Base-by-base conservation (phyloP, 495 filamentous ascomycete genomes). In the Parmelia sp. region DNA sequence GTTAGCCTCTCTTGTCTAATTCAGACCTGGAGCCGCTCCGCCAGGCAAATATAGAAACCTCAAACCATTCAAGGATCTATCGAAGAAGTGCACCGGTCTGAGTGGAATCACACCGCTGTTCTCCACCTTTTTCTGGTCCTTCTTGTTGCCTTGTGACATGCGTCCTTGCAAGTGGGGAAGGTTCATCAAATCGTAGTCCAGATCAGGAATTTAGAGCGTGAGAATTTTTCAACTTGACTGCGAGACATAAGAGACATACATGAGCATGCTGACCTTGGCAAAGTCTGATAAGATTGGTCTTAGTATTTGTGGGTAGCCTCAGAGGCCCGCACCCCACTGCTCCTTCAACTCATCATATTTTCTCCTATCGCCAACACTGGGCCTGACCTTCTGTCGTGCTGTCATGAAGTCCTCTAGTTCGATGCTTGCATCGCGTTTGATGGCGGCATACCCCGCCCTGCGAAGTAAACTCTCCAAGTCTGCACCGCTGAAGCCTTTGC, bases 401-500 rank as follows among this genome's bases (percentile, higher is more conserved):
- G 78, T 75, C 68, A 88, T 80, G 78, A 96, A 96, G 77, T 98
- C 94, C 60, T 83, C 79, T 58, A 80, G 71, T n/a, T 78, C 78
- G 58, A 93, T 86, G 9, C 71, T 74, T 63, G 87, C 78, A 68
- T 78, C 79, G 45, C 89, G 78, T 72, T 87, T 82, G 68, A 96
- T 80, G 40, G 91, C 89, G 36, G 84, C 84, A 71, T 90, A 84
- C 25, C 86, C 91, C 47, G 92, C 92, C 57, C 88, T 84, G 64
- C 88, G 82, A 60, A 92, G 77, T 60, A 96, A 71, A 69, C 86
- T 90, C 17, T 84, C 85, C 63, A 98, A 74, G 78, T 98, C 94
- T 1, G 94, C 94, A 68, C 94, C 94, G 64, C 88, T 92, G 74
- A 91, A 97, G 4, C 90, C 86, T n/a, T 86, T 81, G 71, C 92